Base-by-base conservation (phyloP, 2,329 filamentous ascomycete species). In the Fusarium foetens region DNA sequence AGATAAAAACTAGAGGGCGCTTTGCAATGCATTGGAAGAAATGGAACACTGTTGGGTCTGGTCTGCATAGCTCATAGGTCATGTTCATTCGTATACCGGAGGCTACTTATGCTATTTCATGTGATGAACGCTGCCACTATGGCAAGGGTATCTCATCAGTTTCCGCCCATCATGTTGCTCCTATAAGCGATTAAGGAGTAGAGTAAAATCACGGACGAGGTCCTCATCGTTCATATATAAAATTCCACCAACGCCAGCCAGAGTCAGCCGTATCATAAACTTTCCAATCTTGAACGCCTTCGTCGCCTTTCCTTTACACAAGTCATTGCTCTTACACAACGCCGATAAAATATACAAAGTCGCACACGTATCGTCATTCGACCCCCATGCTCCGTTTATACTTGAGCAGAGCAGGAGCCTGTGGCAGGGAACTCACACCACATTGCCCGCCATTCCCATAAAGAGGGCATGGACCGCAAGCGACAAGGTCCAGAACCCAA, bases 401-500 rank as follows among this genome's bases (percentile, higher is more conserved):
- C 49, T 64, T 51, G 55, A 74, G 57, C 52, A 66, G 66, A 65
- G 43, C 45, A 42, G 51, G 46, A 54, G 33, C 36, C 39, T 11
- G 21, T 23, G 39, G 36, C 31, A 21, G 23, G 16, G 14, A 59
- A 52, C 38, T 78, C 75, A 90, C 55, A 90, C 86, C 67, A 91
- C 84, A 73, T 94, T 96, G 21, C 95, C 95, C 8, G 95, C 95
- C 86, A 98, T 93, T 14, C 96, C 96, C 84, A 98, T 92, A 79
- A 98, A 96, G 39, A 99, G 88, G 6, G 95, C 96, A 80, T 99
- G 96, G 12, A 95, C 93, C 11, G 95, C 94, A 63, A 99, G 85
- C 76, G 95, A 95, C 62, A 98, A 86, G 6, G 94, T 97, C 96
- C 96, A 99, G 77, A 98, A 91, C 36, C 96, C 96, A 33, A 97